Conservation (phyloP, 495 filamentous ascomycete species). For the Neurospora sp. region DNA sequence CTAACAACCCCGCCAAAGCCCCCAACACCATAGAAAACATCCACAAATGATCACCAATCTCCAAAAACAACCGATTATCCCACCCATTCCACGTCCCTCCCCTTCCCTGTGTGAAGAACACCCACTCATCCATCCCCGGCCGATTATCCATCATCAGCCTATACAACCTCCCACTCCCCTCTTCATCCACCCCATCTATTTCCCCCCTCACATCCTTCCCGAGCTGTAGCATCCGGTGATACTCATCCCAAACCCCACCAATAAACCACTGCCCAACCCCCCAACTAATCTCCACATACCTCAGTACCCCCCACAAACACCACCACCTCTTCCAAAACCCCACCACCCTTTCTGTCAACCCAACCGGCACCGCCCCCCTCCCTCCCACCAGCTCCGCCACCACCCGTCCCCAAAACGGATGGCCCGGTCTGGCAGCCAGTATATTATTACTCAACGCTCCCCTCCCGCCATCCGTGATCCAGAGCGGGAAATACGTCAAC, state of each 20-base stretch:
- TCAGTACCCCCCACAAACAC: conserved; percentile 30
- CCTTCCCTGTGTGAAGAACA: conserved; percentile 32
- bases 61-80: conserved; percentile 23
- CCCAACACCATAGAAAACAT: conserved; percentile 28
- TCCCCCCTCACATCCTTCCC: conserved; percentile 1
- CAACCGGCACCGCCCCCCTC: background rate
- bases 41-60: conserved; percentile 27
- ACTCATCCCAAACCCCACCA: conserved; percentile 76
- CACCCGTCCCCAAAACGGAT: conserved; percentile 75
- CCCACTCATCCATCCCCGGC: conserved; percentile 25
- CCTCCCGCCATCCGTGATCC: conserved; percentile 69
- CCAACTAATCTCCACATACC: conserved; percentile 87
- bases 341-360: background rate
- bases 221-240: conserved; percentile 25
- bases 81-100: conserved; percentile 38
- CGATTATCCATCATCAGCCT: conserved; percentile 36
- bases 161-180: conserved; percentile 15
- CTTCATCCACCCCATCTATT: conserved; percentile 10
- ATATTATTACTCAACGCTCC: conserved; percentile 87
- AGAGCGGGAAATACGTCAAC: conserved; percentile 68
- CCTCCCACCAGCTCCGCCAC: conserved; percentile 55
- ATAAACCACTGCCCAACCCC: conserved; percentile 77
- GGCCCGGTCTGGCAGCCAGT: conserved; percentile 70
- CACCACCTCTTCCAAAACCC: background rate
- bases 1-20: background rate